phyloP scores from a whole-genome alignment of 352 stramenopile species.

The Aphanomyces euteiches region DNA sequence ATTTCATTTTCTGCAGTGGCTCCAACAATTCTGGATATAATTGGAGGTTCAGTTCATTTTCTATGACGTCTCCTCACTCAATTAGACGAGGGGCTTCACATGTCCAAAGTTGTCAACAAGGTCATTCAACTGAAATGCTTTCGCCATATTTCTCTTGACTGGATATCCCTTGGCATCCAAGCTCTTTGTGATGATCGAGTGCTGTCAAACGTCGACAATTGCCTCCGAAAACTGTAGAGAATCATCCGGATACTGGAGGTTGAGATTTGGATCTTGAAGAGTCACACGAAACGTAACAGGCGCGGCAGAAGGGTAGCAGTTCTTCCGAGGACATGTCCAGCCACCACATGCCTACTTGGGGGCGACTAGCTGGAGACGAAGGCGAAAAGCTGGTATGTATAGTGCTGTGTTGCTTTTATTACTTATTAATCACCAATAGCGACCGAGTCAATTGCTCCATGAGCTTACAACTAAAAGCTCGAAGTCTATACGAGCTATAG shows the following conservation, averaged over 20 bases:
- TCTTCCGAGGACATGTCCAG: not conserved
- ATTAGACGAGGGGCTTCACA: not conserved
- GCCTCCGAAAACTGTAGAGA: not conserved
- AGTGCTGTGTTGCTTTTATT: not conserved
- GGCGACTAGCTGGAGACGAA: slow-evolving; percentile 3
- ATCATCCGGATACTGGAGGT: not conserved
- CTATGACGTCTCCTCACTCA: not conserved
- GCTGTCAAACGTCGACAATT: not conserved
- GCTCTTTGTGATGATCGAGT: not conserved
- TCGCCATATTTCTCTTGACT: slow-evolving; percentile 9
- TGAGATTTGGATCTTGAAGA: not conserved
- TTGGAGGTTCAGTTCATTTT: too few species aligned
- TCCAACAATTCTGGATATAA: not conserved
- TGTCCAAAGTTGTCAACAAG: not conserved
- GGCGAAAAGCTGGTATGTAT: slow-evolving; percentile 26
- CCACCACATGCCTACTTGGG: slow-evolving; percentile 24
- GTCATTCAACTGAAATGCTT: slow-evolving; percentile 7
- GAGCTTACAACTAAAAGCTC: slow-evolving; percentile 26
- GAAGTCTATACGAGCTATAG: not conserved
- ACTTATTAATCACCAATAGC: not conserved
- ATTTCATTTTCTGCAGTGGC: not conserved
- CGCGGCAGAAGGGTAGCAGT: not conserved
- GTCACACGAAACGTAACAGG: not conserved
- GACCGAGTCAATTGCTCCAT: slow-evolving; percentile 25
- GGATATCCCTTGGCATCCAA: slow-evolving; percentile 8